These are phyloP conservation scores for Corylus heterophylla DNA, from an alignment of 306 rosid species.

Conservation along the genomic window DNA sequence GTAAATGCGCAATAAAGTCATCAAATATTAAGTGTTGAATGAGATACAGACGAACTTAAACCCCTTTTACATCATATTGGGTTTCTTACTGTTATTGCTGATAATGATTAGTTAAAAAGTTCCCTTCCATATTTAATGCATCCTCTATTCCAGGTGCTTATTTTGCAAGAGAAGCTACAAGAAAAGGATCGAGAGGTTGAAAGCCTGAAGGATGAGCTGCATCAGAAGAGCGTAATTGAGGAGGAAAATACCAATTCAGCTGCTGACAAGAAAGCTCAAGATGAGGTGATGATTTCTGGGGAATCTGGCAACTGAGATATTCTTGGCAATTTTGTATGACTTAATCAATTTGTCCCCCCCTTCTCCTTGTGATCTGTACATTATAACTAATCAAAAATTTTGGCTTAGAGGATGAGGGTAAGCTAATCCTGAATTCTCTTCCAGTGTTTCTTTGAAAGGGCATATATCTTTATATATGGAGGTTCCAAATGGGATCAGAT, in stretches of 20 bases:
- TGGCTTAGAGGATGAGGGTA: background rate
- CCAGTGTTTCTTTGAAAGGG: background rate
- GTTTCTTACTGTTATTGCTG: background rate
- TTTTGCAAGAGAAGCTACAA: constrained; percentile 67
- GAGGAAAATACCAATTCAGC: constrained; percentile 42
- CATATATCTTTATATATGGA: background rate
- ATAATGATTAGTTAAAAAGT: background rate
- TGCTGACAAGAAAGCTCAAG: constrained; percentile 20
- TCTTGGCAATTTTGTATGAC: constrained; percentile 22
- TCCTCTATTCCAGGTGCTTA: constrained; percentile 49
- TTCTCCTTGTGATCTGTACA: constrained; percentile 28
- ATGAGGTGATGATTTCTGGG: constrained; percentile 31
- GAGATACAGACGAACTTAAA: background rate
- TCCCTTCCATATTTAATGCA: background rate
- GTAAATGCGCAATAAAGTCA: background rate
- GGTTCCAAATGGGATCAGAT: background rate
- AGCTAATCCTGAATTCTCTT: background rate
- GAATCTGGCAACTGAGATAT: constrained; percentile 40
- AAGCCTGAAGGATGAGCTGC: constrained; percentile 54
- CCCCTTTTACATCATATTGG: background rate
- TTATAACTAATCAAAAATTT: constrained; percentile 3
- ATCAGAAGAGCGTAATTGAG: constrained; percentile 31
- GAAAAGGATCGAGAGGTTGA: constrained; percentile 65
- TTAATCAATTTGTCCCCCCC: background rate
- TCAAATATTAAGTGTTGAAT: background rate